Evolutionary conservation across 345 rosid species (phyloP), one percentile per base, ranked within the genome.

Genomic region (Trapa bicornis): DNA sequence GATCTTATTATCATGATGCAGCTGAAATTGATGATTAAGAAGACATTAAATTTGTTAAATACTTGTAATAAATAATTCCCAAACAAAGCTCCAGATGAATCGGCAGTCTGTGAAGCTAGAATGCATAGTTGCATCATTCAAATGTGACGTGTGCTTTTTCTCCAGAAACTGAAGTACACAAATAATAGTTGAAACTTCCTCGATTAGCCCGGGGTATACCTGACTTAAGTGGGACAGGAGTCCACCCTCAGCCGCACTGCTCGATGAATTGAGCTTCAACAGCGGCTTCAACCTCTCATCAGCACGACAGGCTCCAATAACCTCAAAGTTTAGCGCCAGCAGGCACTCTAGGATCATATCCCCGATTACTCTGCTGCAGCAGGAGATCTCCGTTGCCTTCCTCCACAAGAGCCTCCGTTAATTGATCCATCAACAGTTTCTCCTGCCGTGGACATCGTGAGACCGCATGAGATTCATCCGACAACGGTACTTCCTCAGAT

Each of bases 221-320:
- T 85, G 92, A 72, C 87, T 95, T 61, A 95, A 81, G 77, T 89
- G 96, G 0, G 90, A 82, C 66, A 91, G 72, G 70, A 95, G 80
- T 43, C 84, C 84, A 75, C 89, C 99, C 71, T 91, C 96, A 0
- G 88, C 93, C 52, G 80, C 74, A 1, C 93, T 89, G 50, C 78
- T 78, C 1, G 94, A 80, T 38, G 79, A 85, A 47, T 78, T 91
- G 3, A 80, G 61, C 83, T 91, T 95, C 81, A 91, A 74, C 82
- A 95, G 71, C 15, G 99, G 99, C 81, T 87, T 95, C 77, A 95
- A 75, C 72, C 99, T 85, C 86, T 95, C 99, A 16, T 95, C 97
- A 4, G 84, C 91, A 32, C 99, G 81, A 76, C 99, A 95, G 22
- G 97, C 97, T 29, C 99, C 99, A 52, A 87, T 69, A 14, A 91